A percentile compares a stretch with the other conserved stretches of the same genome.
phyloP scores from a whole-genome alignment of 2,329 filamentous ascomycete species.

The Neonectria ditissima region DNA sequence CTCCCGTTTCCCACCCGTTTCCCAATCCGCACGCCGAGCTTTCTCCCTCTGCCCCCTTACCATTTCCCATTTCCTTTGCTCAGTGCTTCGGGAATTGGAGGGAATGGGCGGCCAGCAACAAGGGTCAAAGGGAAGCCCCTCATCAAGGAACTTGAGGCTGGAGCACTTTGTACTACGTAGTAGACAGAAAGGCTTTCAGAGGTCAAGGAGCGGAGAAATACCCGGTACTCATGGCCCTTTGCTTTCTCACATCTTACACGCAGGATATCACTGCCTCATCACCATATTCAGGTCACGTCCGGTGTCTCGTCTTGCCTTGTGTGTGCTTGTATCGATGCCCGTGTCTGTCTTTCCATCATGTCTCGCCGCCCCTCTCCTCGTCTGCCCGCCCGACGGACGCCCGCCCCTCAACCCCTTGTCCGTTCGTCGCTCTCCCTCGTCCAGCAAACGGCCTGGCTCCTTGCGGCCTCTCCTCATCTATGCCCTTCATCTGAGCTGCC shows the following conservation, averaged over 20 bases:
- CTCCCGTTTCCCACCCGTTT: constrained; percentile 26
- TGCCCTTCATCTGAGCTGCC: background rate
- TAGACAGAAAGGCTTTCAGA: constrained; percentile 1
- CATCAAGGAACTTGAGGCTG: background rate
- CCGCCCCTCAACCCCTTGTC: constrained; percentile 14
- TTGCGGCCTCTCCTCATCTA: background rate
- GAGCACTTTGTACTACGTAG: no score
- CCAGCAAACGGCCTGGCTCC: constrained; percentile 1
- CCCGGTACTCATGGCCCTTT: background rate
- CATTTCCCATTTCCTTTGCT: constrained; percentile 5
- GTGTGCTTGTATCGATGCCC: background rate
- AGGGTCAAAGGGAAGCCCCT: constrained; percentile 12
- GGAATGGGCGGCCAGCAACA: constrained; percentile 14
- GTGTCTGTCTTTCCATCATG: constrained; percentile 19
- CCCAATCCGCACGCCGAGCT: constrained; percentile 30
- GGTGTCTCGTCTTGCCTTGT: background rate
- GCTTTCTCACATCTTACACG: constrained; percentile 20
- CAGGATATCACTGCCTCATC: background rate
- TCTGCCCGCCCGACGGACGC: constrained; percentile 4
- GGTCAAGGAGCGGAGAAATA: constrained; percentile 5
- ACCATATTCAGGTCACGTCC: background rate
- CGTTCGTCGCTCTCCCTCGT: constrained; percentile 24
- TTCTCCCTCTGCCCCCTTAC: constrained; percentile 15
- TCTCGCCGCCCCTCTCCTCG: constrained; percentile 10
- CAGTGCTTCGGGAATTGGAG: constrained; percentile 22